Evolutionary conservation across 257 asterid species (phyloP), one percentile per base, ranked within the genome.

Genomic region (Echites panduratus): DNA sequence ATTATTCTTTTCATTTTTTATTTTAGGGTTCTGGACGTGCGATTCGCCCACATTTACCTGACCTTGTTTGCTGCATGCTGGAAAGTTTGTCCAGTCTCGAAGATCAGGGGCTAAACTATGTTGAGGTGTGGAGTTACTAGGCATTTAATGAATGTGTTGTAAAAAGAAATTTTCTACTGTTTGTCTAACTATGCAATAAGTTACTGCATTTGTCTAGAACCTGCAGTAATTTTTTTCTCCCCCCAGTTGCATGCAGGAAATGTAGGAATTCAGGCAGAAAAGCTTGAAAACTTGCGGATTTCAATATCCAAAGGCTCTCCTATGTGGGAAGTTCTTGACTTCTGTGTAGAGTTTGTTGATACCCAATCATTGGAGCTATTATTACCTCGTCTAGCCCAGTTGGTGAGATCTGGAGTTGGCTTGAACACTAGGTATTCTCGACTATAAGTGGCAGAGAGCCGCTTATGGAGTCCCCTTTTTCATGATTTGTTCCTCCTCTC

Each of bases 241-340:
- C 79, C 49, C 77, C 80, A 94, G 99, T 78, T 94, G 86, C 99
- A 94, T 73, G 97, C 99, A 66, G 96, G 84, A 79, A 94, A 86
- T 45, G 97, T 82, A 73, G 99, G 99, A 71, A 91, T 94, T 78
- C 97, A 94, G 78, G 82, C 97, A 70, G 97, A 94, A 79, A 94
- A 94, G 84, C 93, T 94, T 48, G 99, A 94, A 43, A 89, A 86
- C 83, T 79, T 94, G 85, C 88, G 97, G 52, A 87, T 94, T 72
- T 94, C 99, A 72, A 91, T 91, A 13, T 97, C 99, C 75, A 89
- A 78, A 81, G 89, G 97, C 71, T 94, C 99, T 78, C 97, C 95
- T 72, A 94, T 94, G 99, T 94, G 99, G 99, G 97, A 89, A 89
- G 89, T 97, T 82, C 96, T 94, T 79, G 97, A 94, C 70, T 79